phyloP scores from a whole-genome alignment of 2,329 filamentous ascomycete genomes.

The Monosporascus sp. region DNA sequence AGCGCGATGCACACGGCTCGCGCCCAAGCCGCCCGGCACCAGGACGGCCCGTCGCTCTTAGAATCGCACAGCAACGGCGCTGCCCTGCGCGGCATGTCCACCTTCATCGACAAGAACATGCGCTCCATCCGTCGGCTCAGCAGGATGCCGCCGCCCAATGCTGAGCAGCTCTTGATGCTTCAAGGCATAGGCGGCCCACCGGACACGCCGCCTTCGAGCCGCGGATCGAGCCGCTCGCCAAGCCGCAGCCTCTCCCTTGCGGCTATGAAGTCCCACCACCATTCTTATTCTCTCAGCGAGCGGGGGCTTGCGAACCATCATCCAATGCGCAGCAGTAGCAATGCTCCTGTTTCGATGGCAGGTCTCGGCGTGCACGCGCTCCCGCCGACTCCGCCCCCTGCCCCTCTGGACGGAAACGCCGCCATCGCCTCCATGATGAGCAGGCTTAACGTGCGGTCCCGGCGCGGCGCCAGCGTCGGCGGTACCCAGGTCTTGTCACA shows the following conservation, averaged over 20 bases:
- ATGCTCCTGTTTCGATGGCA: no score
- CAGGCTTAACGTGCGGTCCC: slow-evolving; percentile 27
- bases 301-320: slow-evolving; percentile 1
- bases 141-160: slow-evolving; percentile 28
- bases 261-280: slow-evolving; percentile 6
- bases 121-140: slow-evolving; percentile 37
- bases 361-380: no score
- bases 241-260: slow-evolving; percentile 8
- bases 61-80: slow-evolving; percentile 36
- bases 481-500: slow-evolving; percentile 1
- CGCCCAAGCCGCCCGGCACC: slow-evolving; percentile 26
- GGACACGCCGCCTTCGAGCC: slow-evolving; percentile 29
- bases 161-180: neutral
- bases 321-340: no score
- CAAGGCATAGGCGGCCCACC: slow-evolving; percentile 2
- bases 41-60: slow-evolving; percentile 23
- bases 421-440: slow-evolving; percentile 25
- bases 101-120: slow-evolving; percentile 37
- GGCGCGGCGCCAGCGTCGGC: slow-evolving; percentile 12
- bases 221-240: slow-evolving; percentile 25
- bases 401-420: slow-evolving; percentile 15
- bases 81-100: slow-evolving; percentile 39
- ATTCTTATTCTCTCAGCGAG: slow-evolving; percentile 16
- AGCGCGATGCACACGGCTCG: slow-evolving; percentile 37
- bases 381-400: slow-evolving; percentile 19